A percentile compares a stretch with the other conserved stretches of the same genome.
These are phyloP conservation scores for Pouteria glomerata DNA, from an alignment of 148 eudicot species.

Conservation along the genomic window DNA sequence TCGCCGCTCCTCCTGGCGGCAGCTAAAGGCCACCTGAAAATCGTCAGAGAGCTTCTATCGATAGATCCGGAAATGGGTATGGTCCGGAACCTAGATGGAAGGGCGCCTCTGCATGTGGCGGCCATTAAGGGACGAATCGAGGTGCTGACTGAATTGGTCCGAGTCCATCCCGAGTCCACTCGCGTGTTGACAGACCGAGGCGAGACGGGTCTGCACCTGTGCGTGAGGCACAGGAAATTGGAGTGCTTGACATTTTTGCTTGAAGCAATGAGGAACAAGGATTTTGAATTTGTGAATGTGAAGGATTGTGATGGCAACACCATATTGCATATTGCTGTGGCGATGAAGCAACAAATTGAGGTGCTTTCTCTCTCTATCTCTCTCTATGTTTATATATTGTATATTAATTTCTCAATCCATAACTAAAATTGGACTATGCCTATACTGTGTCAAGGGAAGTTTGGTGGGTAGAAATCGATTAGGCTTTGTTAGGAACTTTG, in stretches of 20 bases:
- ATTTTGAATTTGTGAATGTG: constrained; percentile 11
- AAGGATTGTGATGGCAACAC: constrained; percentile 25
- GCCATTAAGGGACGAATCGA: constrained; percentile 16
- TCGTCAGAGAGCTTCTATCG: not conserved
- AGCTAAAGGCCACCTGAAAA: constrained; percentile 13
- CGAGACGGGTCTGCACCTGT: constrained; percentile 21
- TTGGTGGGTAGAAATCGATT: no score
- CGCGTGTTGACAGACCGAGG: not conserved
- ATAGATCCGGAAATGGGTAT: constrained; percentile 2
- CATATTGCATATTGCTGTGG: constrained; percentile 24
- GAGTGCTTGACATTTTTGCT: constrained; percentile 10
- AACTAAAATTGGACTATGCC: no score
- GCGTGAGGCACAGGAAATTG: constrained; percentile 9
- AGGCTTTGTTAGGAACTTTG: no score
- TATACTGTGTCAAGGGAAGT: no score
- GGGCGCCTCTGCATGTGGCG: constrained; percentile 19
- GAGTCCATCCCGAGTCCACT: constrained; percentile 1
- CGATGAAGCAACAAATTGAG: constrained; percentile 16
- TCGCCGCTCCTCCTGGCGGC: constrained; percentile 29
- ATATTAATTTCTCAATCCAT: no score
- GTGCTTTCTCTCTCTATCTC: no score
- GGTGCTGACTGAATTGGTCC: constrained; percentile 4
- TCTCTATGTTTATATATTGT: no score
- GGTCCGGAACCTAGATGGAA: constrained; percentile 12
- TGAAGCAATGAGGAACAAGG: not conserved